Evolutionary conservation across 176 grass and related monocot species (phyloP).

Genomic region (Raddia distichophylla): DNA sequence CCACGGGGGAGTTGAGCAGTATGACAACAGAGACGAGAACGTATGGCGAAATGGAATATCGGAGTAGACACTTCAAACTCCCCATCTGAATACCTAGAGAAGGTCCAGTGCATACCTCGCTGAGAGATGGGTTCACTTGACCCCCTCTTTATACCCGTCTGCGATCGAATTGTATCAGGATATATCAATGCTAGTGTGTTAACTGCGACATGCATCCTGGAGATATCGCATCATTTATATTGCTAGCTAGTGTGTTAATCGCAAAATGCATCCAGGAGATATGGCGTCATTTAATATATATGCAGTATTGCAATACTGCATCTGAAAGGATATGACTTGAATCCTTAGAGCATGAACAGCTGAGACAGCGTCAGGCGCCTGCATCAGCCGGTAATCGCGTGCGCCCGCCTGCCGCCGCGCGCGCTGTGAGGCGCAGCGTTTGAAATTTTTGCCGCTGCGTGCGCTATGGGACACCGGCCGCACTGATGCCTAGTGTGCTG

Average conservation of each 20-base stretch:
- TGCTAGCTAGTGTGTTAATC: too few species aligned
- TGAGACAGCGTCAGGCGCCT: too few species aligned
- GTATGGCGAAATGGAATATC: neutral
- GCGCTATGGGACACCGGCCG: too few species aligned
- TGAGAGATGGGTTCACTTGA: neutral
- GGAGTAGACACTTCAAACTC: neutral
- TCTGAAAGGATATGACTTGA: neutral
- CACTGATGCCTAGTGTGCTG: too few species aligned
- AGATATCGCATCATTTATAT: neutral
- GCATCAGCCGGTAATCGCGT: too few species aligned
- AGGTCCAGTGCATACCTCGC: neutral
- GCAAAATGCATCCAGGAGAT: too few species aligned
- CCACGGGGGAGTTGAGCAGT: constrained; percentile 2
- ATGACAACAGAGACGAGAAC: neutral
- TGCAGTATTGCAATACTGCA: too few species aligned
- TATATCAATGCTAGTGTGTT: neutral
- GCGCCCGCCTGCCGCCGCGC: too few species aligned
- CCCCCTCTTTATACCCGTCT: neutral
- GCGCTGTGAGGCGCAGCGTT: too few species aligned
- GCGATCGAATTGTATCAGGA: neutral
- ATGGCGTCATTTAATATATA: too few species aligned
- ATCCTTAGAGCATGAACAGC: neutral
- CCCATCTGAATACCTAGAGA: constrained; percentile 3
- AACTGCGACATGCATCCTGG: neutral
- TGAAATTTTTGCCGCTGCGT: too few species aligned